Conservation (phyloP, 2,329 filamentous ascomycete species). For the Geosmithia flava region DNA sequence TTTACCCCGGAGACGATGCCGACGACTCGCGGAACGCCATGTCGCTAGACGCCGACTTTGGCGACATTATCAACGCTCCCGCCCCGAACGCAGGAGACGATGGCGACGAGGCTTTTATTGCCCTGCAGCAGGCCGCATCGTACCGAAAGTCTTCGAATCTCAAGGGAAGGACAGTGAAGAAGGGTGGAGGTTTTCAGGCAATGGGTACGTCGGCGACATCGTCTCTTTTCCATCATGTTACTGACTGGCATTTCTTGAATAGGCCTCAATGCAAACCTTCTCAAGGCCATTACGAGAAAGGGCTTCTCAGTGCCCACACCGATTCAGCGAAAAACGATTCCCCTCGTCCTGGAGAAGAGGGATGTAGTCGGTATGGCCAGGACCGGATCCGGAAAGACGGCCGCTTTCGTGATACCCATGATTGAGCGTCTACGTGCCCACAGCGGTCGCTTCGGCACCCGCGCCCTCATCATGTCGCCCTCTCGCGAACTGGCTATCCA, state of each 20-base stretch:
- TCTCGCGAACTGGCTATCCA: slow-evolving; percentile 91
- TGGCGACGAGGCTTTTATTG: slow-evolving; percentile 82
- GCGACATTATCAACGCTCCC: slow-evolving; percentile 46
- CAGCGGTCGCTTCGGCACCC: slow-evolving; percentile 72
- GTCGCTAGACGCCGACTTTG: slow-evolving; percentile 39
- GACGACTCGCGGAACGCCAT: slow-evolving; percentile 23
- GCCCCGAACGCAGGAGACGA: slow-evolving; percentile 38
- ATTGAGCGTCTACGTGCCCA: slow-evolving; percentile 86
- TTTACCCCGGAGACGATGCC: slow-evolving; percentile 53
- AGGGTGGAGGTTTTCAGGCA: slow-evolving; percentile 90
- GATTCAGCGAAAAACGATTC: slow-evolving; percentile 94
- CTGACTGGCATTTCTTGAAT: background rate
- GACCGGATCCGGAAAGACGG: slow-evolving; percentile 98
- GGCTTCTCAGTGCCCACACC: slow-evolving; percentile 94
- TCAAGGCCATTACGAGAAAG: slow-evolving; percentile 87
- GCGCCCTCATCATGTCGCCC: slow-evolving; percentile 81
- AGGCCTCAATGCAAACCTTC: slow-evolving; percentile 67
- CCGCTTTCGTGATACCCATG: slow-evolving; percentile 97
- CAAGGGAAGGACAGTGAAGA: slow-evolving; percentile 80
- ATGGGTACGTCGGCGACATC: slow-evolving; percentile 50
- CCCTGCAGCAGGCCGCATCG: slow-evolving; percentile 70
- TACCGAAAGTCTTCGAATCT: slow-evolving; percentile 76
- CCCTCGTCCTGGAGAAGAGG: slow-evolving; percentile 74
- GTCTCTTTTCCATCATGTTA: background rate
- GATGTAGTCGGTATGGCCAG: slow-evolving; percentile 99